Evolutionary conservation across 1,139 yeast species (phyloP), one percentile per base, ranked within the genome.

Genomic region (Debaryomyces psychrophilus): DNA sequence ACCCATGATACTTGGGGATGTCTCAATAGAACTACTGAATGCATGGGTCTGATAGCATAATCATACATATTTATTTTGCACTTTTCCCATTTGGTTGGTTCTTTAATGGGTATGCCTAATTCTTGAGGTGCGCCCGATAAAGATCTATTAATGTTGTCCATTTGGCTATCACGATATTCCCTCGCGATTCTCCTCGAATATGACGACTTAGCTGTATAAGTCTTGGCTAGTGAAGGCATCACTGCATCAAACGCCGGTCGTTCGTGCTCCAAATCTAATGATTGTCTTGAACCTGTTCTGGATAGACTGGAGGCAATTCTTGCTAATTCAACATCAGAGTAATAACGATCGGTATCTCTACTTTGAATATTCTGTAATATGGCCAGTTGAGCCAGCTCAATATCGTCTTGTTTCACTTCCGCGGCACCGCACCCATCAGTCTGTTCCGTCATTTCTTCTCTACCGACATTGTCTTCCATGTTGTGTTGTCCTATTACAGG

Each of bases 1-100:
- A 90, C 82, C 37, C 87, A 65, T 0, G 78, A 64, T 12, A 89
- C 92, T 0, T 95, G 95, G 0, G 96, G 95, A 58, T 85, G 85
- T 44, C 70, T 65, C 26, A 86, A 63, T 47, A 86, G 74, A 2
- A 71, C 69, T 22, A 82, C 60, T 65, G 82, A 62, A 69, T 83
- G 68, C 64, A 65, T 25, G 67, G 93, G 69, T 62, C 81, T 50
- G 56, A 69, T 43, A 59, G 63, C 50, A 62, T 79, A 49, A 67
- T 73, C 74, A 56, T 82, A 82, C 1, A 61, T 25, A 22, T 46
- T 58, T 37, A 50, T 53, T 40, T 57, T 61, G 49, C 50, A 54
- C 27, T 44, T 39, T 8, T 35, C 29, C 62, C 55, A 57, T 41
- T 51, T 58, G 18, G 49, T 49, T 44, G 50, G 57, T 46, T 58